Evolutionary conservation across 2,329 filamentous ascomycete species (phyloP), one percentile per base, ranked within the genome.

Genomic region (Colletotrichum phormii): DNA sequence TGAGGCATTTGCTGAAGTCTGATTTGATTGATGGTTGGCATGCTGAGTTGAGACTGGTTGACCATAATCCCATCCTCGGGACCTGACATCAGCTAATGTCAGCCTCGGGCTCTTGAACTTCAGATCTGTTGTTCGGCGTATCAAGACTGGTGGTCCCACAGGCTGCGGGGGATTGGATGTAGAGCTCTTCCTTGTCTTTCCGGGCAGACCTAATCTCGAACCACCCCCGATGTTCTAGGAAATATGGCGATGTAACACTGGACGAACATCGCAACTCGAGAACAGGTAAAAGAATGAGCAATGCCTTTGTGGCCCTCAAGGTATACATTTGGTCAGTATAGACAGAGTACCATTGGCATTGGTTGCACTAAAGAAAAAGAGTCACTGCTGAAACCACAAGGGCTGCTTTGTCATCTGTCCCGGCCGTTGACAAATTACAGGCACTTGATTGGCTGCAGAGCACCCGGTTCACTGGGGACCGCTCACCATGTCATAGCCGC

Each of bases 401-500:
- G 64, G 64, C 18, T 64, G 70, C 70, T 72, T 72, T 64, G 70
- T 72, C 71, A 73, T 64, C 33, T 8, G 4, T 12, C 1, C 2
- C 12, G 15, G 4, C 55, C 60, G 60, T 73, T 73, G 71, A 73
- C 71, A 73, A 73, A 73, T 73, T 70, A 29, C 7, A 26, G 49
- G 0, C 2, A 9, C n/a, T 15, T 70, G 61, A 75, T 75, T 75
- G 74, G 74, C 4, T 9, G 1, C 0, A 26, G 24, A 26, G 5
- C 6, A 7, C 35, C 53, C 31, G 11, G 24, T 54, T 13, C 5
- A 55, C 31, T 46, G 35, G 59, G 15, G 33, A 51, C 33, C 35
- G 29, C 65, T 65, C 31, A 35, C 22, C 67, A 74, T 72, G 72
- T 69, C 67, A 75, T 72, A 72, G 72, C 72, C 74, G 68, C 66